Conservation (phyloP, 352 stramenopile genomes). For the Phytophthora agathidicida region DNA sequence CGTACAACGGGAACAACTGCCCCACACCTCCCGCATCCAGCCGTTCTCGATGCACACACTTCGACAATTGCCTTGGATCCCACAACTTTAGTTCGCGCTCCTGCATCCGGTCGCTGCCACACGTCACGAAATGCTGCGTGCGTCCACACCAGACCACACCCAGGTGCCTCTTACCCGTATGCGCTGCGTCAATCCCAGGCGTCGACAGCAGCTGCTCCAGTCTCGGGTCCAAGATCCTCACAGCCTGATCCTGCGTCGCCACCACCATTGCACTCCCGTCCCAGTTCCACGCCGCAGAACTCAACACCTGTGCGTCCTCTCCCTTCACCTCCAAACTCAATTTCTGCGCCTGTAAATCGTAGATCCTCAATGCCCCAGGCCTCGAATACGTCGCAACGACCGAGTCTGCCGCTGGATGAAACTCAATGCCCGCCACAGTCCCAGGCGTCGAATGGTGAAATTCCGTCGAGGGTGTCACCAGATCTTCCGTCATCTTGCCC, state of each 20-base stretch:
- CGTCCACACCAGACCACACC: conserved; percentile 68
- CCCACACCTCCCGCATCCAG: conserved; percentile 69
- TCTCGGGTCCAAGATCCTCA: conserved; percentile 68
- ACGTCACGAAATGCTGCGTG: conserved; percentile 59
- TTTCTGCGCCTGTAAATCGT: conserved; percentile 49
- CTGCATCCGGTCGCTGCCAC: conserved; percentile 66
- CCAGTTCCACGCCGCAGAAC: conserved; percentile 67
- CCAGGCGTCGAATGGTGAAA: conserved; percentile 19
- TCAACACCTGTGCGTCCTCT: conserved; percentile 21
- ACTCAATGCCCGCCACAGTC: conserved; percentile 42
- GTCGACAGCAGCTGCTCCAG: conserved; percentile 3
- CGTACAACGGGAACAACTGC: conserved; percentile 70
- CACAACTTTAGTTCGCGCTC: conserved; percentile 82
- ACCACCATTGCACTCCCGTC: conserved; percentile 61
- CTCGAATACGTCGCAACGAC: conserved; percentile 55
- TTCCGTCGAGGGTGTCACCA: conserved; percentile 28
- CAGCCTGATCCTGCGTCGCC: conserved; percentile 47
- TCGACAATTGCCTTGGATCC: conserved; percentile 61
- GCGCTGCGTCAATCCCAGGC: conserved; percentile 35
- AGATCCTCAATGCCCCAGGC: conserved; percentile 41
- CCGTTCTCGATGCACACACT: conserved; percentile 63
- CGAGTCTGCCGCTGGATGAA: conserved; percentile 59
- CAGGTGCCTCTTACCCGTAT: conserved; percentile 53
- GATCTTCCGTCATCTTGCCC: conserved; percentile 31
- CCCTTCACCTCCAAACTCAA: conserved; percentile 25